These are phyloP conservation scores for Mycosarcoma maydis DNA, from an alignment of 1,284 basidiomycete species.

Conservation along the genomic window DNA sequence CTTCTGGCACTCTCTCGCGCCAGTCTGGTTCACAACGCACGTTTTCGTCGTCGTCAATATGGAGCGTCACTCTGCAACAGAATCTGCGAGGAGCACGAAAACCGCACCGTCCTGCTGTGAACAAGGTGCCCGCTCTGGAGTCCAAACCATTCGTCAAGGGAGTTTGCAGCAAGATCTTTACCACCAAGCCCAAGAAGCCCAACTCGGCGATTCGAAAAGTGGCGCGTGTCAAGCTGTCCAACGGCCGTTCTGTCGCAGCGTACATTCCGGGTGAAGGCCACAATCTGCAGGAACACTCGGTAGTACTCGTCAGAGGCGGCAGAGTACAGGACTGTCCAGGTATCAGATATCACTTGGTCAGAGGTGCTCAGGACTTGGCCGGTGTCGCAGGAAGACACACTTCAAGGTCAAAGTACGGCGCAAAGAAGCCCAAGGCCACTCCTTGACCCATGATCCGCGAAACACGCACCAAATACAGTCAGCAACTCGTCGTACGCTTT, in stretches of 20 bases:
- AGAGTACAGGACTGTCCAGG: constrained; percentile 92
- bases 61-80: constrained; percentile 61
- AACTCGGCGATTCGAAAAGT: constrained; percentile 99
- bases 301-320: constrained; percentile 91
- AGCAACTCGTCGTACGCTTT: background rate
- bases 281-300: constrained; percentile 96
- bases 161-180: constrained; percentile 65
- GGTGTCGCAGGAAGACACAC: constrained; percentile 86
- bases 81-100: constrained; percentile 64
- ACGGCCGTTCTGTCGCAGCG: constrained; percentile 87
- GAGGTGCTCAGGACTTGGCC: constrained; percentile 90
- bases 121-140: constrained; percentile 63
- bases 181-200: constrained; percentile 89
- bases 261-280: constrained; percentile 98
- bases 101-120: constrained; percentile 66
- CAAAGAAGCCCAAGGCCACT: constrained; percentile 79
- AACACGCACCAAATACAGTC: no score
- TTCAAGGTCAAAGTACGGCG: constrained; percentile 91
- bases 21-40: constrained; percentile 9
- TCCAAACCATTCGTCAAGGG: constrained; percentile 65
- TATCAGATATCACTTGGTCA: constrained; percentile 83
- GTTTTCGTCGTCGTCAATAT: constrained; percentile 54
- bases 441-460: no score
- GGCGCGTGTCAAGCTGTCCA: constrained; percentile 89
- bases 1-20: background rate